Evolutionary conservation across 495 filamentous ascomycete genomes (phyloP).

Genomic region (Lineolata rhizophorae): DNA sequence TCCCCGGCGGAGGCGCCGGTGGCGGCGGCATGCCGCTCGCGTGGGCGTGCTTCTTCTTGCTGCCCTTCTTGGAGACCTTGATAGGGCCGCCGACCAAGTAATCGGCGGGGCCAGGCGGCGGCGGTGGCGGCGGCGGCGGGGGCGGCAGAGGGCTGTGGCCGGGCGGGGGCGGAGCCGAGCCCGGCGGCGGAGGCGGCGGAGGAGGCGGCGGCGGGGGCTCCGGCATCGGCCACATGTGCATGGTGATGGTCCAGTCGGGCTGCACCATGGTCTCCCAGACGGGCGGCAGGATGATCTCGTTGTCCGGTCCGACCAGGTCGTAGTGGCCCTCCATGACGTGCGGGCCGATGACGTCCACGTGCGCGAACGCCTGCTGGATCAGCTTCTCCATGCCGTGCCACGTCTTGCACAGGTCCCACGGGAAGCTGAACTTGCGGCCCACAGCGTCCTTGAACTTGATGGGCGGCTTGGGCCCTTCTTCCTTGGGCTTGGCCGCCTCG

Average conservation of each 20-base stretch:
- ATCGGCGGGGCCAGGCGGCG: no score
- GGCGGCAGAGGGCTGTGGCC: background rate
- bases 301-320: conserved; percentile 62
- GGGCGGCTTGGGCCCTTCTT: conserved; percentile 23
- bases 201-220: conserved; percentile 19
- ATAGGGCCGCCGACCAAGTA: background rate
- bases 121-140: background rate
- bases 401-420: conserved; percentile 55
- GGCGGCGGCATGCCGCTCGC: background rate
- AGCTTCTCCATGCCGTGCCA: conserved; percentile 48
- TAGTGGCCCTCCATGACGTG: conserved; percentile 74
- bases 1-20: background rate
- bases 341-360: conserved; percentile 61
- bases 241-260: conserved; percentile 75
- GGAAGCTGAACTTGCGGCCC: conserved; percentile 69
- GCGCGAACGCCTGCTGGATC: conserved; percentile 70
- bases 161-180: background rate
- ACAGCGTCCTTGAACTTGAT: conserved; percentile 78
- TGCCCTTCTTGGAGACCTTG: background rate
- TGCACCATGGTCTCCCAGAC: conserved; percentile 73
- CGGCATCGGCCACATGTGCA: conserved; percentile 94
- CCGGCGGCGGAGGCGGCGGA: background rate
- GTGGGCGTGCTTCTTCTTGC: background rate
- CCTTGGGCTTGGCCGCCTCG: conserved; percentile 18
- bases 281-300: conserved; percentile 70